Evolutionary conservation across 2,329 filamentous ascomycete genomes (phyloP), one percentile per base, ranked within the genome.

Genomic region (Basipetospora chlamydospora): DNA sequence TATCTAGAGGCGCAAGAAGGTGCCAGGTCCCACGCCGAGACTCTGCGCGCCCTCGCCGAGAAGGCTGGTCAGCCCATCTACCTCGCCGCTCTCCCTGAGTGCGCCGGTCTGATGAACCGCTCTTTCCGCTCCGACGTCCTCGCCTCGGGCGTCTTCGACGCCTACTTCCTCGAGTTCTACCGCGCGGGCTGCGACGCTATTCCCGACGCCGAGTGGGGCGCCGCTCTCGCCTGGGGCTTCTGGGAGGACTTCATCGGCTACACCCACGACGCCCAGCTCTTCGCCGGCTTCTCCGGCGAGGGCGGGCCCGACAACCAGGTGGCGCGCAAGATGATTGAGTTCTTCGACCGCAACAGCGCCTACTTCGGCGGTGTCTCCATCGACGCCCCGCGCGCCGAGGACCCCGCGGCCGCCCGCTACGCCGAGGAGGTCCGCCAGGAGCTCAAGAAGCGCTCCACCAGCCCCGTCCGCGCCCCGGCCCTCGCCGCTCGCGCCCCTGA

Each of bases 81-180:
- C 44, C 55, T 68, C 33, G 59, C 61, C 5, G 62, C 52, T 39
- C 60, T 62, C 20, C 64, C 64, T 16, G 59, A 67, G 43, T 67
- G 64, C 46, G 55, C 56, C 16, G 50, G 50, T 21, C 33, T 39
- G 7, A 18, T 44, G 4, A 7, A 31, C 2, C 51, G 43, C 32
- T 55, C 54, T 35, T 44, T 52, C 37, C 51, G 61, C 48, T 48
- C 53, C 37, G 48, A 53, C 5, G 47, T 63, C 42, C 58, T 66
- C 26, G 49, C 56, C 9, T 46, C 57, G 37, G 52, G 56, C 28
- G 47, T 55, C 30, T 60, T 67, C 42, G 58, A 62, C 18, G 53
- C 57, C 11, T 49, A 63, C 28, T 65, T 61, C 46, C 48, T 67
- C 35, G 63, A 66, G 50, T 67, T 66, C 49, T 67, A 64, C 52